Evolutionary conservation across 441 rosid species (phyloP).

Genomic region (Geranium incanum): DNA sequence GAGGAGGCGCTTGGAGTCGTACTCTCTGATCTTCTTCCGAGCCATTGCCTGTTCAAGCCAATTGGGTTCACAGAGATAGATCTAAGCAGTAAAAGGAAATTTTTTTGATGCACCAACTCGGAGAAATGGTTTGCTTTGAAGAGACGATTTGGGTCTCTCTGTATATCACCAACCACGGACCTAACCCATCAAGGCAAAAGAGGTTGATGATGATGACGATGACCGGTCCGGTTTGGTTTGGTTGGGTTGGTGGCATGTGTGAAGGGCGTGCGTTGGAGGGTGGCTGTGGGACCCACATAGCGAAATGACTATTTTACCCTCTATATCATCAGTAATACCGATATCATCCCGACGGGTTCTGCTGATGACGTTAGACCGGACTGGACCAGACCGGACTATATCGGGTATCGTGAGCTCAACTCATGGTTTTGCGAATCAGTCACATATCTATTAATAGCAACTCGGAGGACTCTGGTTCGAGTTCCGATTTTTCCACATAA

Average conservation of each 20-base stretch:
- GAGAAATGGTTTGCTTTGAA: too few relatives aligned
- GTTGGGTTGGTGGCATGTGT: not conserved
- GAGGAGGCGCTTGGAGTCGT: constrained; percentile 28
- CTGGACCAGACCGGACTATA: too few relatives aligned
- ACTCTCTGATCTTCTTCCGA: constrained; percentile 31
- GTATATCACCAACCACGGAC: not conserved
- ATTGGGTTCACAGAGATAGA: not conserved
- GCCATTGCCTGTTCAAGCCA: constrained; percentile 19
- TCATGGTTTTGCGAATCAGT: too few relatives aligned
- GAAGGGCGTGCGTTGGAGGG: not conserved
- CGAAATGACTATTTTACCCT: not conserved
- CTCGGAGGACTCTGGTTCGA: too few relatives aligned
- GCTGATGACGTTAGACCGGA: too few relatives aligned
- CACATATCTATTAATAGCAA: too few relatives aligned
- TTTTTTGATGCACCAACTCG: not conserved
- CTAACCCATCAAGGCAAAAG: not conserved
- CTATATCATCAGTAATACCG: too few relatives aligned
- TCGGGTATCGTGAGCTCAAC: too few relatives aligned
- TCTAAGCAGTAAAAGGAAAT: not conserved
- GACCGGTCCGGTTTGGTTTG: not conserved
- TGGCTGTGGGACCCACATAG: not conserved
- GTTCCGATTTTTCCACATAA: too few relatives aligned
- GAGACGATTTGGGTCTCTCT: constrained; percentile 1
- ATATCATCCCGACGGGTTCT: too few relatives aligned
- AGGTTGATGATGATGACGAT: not conserved